These are phyloP conservation scores for Emericellopsis atlantica DNA, from an alignment of 2,329 filamentous ascomycete species.

Conservation along the genomic window DNA sequence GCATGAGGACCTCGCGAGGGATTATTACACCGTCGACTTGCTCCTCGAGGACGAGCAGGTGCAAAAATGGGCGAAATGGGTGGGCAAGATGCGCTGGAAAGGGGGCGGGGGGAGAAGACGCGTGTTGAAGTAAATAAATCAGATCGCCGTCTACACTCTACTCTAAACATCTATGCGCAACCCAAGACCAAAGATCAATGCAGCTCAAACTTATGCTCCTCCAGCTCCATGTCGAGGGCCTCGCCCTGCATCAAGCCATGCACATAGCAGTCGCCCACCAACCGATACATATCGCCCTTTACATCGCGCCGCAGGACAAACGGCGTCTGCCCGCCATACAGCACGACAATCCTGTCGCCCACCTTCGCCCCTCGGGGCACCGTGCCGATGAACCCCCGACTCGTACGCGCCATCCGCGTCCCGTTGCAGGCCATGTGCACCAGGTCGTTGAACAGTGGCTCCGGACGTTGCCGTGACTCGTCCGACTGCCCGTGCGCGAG, in stretches of 20 bases:
- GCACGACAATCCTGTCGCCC: conserved; percentile 4
- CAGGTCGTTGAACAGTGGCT: conserved; percentile 5
- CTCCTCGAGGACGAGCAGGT: conserved; percentile 62
- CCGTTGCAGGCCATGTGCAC: conserved; percentile 4
- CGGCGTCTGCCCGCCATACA: conserved; percentile 6
- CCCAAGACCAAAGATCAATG: neutral
- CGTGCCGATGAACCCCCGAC: conserved; percentile 3
- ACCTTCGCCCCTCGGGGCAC: conserved; percentile 1
- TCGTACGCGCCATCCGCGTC: conserved; percentile 4
- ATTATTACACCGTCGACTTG: conserved; percentile 61
- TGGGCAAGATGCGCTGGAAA: conserved; percentile 65
- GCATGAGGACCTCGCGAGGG: conserved; percentile 66
- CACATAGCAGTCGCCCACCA: conserved; percentile 15
- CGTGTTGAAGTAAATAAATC: no score
- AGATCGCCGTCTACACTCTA: no score
- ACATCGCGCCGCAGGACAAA: conserved; percentile 5
- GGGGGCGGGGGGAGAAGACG: conserved; percentile 5
- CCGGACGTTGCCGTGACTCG: neutral
- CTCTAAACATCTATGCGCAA: no score
- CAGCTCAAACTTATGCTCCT: conserved; percentile 14
- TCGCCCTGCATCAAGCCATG: conserved; percentile 24
- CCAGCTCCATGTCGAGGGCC: conserved; percentile 9
- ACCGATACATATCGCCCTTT: conserved; percentile 1
- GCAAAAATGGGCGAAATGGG: conserved; percentile 58
- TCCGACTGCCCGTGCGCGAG: conserved; percentile 2